These are phyloP conservation scores for Amanita molliuscula DNA, from an alignment of 768 basidiomycete genomes.

Conservation along the genomic window DNA sequence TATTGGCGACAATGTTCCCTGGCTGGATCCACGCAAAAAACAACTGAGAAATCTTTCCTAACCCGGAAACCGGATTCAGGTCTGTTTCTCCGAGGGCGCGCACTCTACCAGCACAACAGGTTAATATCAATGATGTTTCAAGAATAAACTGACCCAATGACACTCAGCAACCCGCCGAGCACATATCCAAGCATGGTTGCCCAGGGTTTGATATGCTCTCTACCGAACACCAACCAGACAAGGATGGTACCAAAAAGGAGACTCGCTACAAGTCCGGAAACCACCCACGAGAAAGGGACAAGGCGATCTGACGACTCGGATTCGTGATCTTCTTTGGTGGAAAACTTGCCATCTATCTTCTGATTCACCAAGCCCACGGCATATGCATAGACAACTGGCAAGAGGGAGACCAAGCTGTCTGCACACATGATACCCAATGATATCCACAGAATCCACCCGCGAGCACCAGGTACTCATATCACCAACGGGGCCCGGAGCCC, in stretches of 20 bases:
- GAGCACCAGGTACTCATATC: slow-evolving; percentile 82
- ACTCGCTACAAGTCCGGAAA: slow-evolving; percentile 52
- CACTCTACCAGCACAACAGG: slow-evolving; percentile 41
- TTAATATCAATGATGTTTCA: slow-evolving; percentile 3
- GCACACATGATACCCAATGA: slow-evolving; percentile 94
- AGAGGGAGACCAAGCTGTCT: slow-evolving; percentile 78
- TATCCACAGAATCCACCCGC: slow-evolving; percentile 96
- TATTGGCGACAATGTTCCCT: slow-evolving; percentile 93
- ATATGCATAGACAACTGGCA: slow-evolving; percentile 61
- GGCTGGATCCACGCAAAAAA: slow-evolving; percentile 93
- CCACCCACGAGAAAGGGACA: slow-evolving; percentile 74
- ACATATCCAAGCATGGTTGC: slow-evolving; percentile 81
- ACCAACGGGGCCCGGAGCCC: slow-evolving; percentile 90
- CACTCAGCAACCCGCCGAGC: slow-evolving; percentile 73
- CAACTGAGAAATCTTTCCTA: slow-evolving; percentile 92
- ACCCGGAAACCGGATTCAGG: slow-evolving; percentile 82
- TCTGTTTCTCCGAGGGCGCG: slow-evolving; percentile 95
- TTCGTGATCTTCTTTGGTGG: slow-evolving; percentile 42
- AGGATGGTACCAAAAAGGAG: slow-evolving; percentile 61
- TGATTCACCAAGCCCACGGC: slow-evolving; percentile 21
- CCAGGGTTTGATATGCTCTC: slow-evolving; percentile 92
- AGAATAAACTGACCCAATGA: slow-evolving; percentile 63
- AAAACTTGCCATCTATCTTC: slow-evolving; percentile 14
- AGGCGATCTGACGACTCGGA: slow-evolving; percentile 70
- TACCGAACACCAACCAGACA: slow-evolving; percentile 85